Base-by-base conservation (phyloP, 371 early-diverging fungal species). In the Dichotomocladium elegans region DNA sequence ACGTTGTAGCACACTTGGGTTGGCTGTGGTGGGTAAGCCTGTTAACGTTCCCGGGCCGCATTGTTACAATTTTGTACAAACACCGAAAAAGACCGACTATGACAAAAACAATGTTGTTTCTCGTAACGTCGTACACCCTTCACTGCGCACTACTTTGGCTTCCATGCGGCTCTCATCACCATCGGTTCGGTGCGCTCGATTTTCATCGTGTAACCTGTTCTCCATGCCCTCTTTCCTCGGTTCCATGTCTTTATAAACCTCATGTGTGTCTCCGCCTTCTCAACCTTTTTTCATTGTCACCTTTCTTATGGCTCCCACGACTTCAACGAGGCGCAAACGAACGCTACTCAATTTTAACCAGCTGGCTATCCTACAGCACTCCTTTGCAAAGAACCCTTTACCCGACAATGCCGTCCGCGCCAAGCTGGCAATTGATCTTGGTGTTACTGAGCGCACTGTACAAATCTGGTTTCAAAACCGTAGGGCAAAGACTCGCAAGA, bases 381-480 rank as follows among this genome's bases (percentile, higher is more conserved):
- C 70, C 26, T 70, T 66, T 43, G 51, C 47, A 12, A 47, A 34
- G 11, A 70, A 70, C 28, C 58, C 63, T 19, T 53, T 70, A 22
- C 70, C 70, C 21, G 70, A 70, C 37, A 48, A 66, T 11, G 47
- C 47, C 17, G 56, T 58, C 24, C 66, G 70, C 33, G 45, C 49
- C 21, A 42, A 51, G 26, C 55, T 95, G 17, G 87, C 88, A 8
- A 65, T 66, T 40, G 70, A 86, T 54, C 75, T 94, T 28, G 77
- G 76, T 40, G 91, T 94, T 84, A 63, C 66, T 10, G 69, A 68
- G 31, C 69, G 94, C 31, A 82, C 87, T 10, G 89, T 95, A 4
- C 93, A 96, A 67, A 90, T 94, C 41, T 94, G 96, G 96, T 96
- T 96, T 71, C 96, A 96, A 64, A 96, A 96, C 71, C 83, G 91